These are phyloP conservation scores for Candolleomyces eurysporus DNA, from an alignment of 768 basidiomycete genomes.

Conservation along the genomic window DNA sequence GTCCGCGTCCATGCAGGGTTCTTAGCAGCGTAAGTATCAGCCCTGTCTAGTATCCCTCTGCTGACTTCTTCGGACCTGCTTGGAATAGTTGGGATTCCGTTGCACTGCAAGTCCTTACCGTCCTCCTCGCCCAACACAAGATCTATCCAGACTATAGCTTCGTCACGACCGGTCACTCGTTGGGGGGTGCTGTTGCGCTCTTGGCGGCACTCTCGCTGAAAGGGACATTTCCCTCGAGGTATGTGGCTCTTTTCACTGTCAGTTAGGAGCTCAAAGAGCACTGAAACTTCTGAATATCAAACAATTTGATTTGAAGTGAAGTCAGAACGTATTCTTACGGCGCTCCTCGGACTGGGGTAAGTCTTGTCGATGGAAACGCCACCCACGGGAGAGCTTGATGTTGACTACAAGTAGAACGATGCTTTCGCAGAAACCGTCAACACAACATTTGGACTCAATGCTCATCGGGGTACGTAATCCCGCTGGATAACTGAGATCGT, in stretches of 20 bases:
- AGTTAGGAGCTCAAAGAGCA: neutral
- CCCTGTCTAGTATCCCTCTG: neutral
- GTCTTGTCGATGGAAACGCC: slow-evolving; percentile 8
- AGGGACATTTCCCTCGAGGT: slow-evolving; percentile 38
- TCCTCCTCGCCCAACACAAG: slow-evolving; percentile 34
- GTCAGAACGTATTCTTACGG: slow-evolving; percentile 50
- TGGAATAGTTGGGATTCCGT: slow-evolving; percentile 48
- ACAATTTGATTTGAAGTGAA: slow-evolving; percentile 17
- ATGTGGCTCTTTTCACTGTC: slow-evolving; percentile 11
- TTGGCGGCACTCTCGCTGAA: slow-evolving; percentile 45
- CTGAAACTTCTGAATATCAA: too few relatives aligned
- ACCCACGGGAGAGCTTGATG: neutral
- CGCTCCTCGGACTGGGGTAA: slow-evolving; percentile 46
- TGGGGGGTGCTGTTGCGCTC: slow-evolving; percentile 52
- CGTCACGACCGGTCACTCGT: slow-evolving; percentile 51
- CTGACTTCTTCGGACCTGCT: neutral
- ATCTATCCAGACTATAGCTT: slow-evolving; percentile 34
- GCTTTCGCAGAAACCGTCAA: slow-evolving; percentile 46
- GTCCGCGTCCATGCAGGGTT: slow-evolving; percentile 49
- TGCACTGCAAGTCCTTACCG: slow-evolving; percentile 34
- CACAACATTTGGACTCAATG: slow-evolving; percentile 34
- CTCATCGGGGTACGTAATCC: slow-evolving; percentile 39
- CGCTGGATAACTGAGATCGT: neutral
- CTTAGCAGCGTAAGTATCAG: slow-evolving; percentile 39
- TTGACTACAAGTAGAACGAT: slow-evolving; percentile 33